phyloP scores from a whole-genome alignment of 768 basidiomycete species.

The Leccinum pellstonianum region DNA sequence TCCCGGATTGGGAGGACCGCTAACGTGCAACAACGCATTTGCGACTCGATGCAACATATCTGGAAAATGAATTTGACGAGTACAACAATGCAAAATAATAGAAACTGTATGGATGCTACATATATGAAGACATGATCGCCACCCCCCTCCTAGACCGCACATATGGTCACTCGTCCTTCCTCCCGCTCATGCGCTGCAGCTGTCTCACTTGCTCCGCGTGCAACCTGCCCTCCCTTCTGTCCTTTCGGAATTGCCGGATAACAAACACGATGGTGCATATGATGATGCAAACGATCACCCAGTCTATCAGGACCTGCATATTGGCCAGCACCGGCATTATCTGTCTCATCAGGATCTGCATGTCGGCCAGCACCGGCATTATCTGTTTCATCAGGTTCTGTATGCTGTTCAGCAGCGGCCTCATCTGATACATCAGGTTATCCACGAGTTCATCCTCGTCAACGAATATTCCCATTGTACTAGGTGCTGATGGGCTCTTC shows the following conservation, averaged over 20 bases:
- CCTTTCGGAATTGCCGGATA: constrained; percentile 14
- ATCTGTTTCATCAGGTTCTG: too few species aligned
- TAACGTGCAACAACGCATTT: not conserved
- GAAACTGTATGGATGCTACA: not conserved
- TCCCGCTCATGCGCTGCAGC: not conserved
- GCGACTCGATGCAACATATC: not conserved
- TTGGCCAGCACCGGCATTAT: too few species aligned
- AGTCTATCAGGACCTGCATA: too few species aligned
- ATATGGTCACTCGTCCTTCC: constrained; percentile 2
- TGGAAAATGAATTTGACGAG: not conserved
- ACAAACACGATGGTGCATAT: constrained; percentile 20
- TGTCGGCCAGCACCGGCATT: too few species aligned
- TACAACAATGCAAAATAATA: not conserved
- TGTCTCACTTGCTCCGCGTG: constrained; percentile 16
- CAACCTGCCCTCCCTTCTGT: constrained; percentile 20
- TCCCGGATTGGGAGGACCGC: not conserved
- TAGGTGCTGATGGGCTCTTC: not conserved
- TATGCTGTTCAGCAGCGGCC: too few species aligned
- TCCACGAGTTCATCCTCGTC: constrained; percentile 11
- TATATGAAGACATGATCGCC: not conserved
- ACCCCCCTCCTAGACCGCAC: not conserved
- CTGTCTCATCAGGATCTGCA: too few species aligned
- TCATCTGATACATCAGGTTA: too few species aligned
- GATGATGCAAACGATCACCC: constrained; percentile 12
- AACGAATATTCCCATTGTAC: constrained; percentile 19